Conservation (phyloP, 2,329 filamentous ascomycete genomes). For the Alternaria brassicae region DNA sequence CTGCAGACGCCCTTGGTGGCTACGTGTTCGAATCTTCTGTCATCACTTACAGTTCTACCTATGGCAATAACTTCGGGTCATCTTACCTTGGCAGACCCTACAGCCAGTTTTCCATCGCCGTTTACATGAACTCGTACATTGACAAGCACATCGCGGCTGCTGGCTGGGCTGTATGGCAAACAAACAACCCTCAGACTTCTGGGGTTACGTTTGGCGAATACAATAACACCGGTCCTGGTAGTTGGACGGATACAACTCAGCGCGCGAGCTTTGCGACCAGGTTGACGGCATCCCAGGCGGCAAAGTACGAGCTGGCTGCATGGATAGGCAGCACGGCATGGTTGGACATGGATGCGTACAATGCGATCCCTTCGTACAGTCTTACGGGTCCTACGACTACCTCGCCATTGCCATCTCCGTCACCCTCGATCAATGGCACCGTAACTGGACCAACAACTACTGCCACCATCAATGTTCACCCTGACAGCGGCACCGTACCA, state of each 20-base stretch:
- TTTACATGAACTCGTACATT: conserved; percentile 48
- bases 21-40: conserved; percentile 62
- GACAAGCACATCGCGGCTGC: conserved; percentile 45
- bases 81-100: conserved; percentile 59
- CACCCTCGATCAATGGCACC: conserved; percentile 10
- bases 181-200: conserved; percentile 43
- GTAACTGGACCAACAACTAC: conserved; percentile 32
- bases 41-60: conserved; percentile 52
- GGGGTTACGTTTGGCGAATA: conserved; percentile 48
- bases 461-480: conserved; percentile 47
- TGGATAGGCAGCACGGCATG: conserved; percentile 54
- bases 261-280: conserved; percentile 50
- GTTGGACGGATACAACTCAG: conserved; percentile 38
- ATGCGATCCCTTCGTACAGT: conserved; percentile 40
- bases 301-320: conserved; percentile 46
- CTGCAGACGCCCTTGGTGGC: conserved; percentile 45
- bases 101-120: conserved; percentile 39
- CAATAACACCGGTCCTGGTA: conserved; percentile 43
- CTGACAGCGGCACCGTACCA: conserved; percentile 52
- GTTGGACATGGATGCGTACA: conserved; percentile 54
- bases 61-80: conserved; percentile 31
- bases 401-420: conserved; percentile 17
- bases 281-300: conserved; percentile 45
- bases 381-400: conserved; percentile 16
- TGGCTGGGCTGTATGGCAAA: conserved; percentile 47